Base-by-base conservation (phyloP, 139 green algal genomes). In the Chlamydomonas sphaeroides region DNA sequence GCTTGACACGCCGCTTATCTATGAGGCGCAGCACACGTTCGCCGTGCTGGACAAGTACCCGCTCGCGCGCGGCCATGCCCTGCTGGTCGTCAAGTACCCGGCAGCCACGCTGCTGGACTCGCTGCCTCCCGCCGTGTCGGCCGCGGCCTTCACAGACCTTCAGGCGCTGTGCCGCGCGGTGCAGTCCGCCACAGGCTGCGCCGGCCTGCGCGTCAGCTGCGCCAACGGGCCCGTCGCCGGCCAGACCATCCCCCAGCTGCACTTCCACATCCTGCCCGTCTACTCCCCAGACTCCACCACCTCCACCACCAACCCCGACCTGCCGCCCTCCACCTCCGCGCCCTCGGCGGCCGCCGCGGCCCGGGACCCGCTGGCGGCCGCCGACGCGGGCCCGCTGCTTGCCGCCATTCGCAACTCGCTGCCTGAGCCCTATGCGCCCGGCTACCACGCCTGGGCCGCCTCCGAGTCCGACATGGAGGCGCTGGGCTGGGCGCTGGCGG, bases 251-350 rank as follows among this genome's bases (percentile, higher is more conserved):
- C 86, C 86, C 25, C 89, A 92, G 73, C 78, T 92, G 11, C 89
- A 92, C 73, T 90, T 88, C 75, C 89, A 92, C 67, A 32, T 92
- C 42, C 79, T 92, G 7, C 89, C 89, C 15, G 75, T 79, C 7
- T 86, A 90, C 71, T 5, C 23, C 51, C 36, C 8, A 28, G 42
- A 65, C 26, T 8, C 61, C 32, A 7, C 62, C 59, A 36, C 56
- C 17, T 3, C 56, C 20, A 0, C 36, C 28, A 15, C 63, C 20
- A 2, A 33, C 1, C 26, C 63, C 33, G 15, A 33, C 2, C 0
- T 21, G 23, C 30, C 49, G 21, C 1, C 56, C 17, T n/a, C n/a
- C 10, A 28, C 67, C 30, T 11, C 67, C 67, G 67, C 67, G 6
- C 1, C 30, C 41, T 10, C 65, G 30, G 33, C 74, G 68, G 49